A percentile compares a stretch with the other conserved stretches of the same genome.
phyloP scores from a whole-genome alignment of 1,284 basidiomycete species.

The Moesziomyces sp. region DNA sequence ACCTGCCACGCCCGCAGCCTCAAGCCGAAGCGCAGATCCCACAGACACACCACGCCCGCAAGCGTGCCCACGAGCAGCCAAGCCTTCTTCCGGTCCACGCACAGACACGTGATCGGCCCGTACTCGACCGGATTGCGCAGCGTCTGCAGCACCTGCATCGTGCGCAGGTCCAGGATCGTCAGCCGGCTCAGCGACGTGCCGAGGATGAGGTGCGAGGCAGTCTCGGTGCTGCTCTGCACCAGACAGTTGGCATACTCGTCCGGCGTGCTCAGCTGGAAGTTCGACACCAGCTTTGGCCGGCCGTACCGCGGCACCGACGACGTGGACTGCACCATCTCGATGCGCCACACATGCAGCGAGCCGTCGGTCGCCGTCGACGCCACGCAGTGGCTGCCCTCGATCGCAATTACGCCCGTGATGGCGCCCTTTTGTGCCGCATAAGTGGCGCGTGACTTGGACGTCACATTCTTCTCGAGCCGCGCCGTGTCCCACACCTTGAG shows the following conservation, averaged over 20 bases:
- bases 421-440: conserved; percentile 66
- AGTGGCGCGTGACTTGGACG: conserved; percentile 69
- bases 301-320: conserved; percentile 68
- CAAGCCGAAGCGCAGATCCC: conserved; percentile 95
- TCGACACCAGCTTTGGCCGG: conserved; percentile 67
- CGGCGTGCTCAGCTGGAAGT: conserved; percentile 64
- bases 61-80: conserved; percentile 91
- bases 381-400: conserved; percentile 69
- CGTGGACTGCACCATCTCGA: conserved; percentile 62
- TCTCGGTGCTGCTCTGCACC: conserved; percentile 45
- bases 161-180: conserved; percentile 83
- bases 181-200: conserved; percentile 84
- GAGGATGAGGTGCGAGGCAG: conserved; percentile 74
- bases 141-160: conserved; percentile 79
- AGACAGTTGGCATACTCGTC: conserved; percentile 67
- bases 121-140: conserved; percentile 86
- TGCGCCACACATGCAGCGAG: conserved; percentile 68
- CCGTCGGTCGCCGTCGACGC: conserved; percentile 68
- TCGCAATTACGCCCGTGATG: conserved; percentile 65
- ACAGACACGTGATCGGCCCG: conserved; percentile 86
- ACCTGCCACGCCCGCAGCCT: conserved; percentile 86
- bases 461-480: conserved; percentile 79
- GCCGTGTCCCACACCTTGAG: conserved; percentile 86
- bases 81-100: conserved; percentile 77
- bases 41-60: conserved; percentile 83